Evolutionary conservation across 2,329 filamentous ascomycete genomes (phyloP).

Genomic region (Colletotrichum plurivorum): DNA sequence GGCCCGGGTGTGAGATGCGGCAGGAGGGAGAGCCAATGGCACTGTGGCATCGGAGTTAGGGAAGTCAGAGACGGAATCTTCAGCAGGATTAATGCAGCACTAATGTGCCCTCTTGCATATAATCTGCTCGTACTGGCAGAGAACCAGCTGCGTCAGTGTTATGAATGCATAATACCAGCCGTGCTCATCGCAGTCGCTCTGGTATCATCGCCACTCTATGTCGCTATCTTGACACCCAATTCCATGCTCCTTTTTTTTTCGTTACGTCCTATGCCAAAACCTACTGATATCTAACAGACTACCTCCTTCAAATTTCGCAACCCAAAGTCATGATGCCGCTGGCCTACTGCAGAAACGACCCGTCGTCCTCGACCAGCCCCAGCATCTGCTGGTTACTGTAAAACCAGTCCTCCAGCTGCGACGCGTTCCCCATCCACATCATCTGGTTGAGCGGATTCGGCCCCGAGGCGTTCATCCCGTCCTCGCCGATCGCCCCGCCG

Average conservation of each 20-base stretch:
- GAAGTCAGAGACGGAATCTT: neutral
- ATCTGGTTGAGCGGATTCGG: slow-evolving; percentile 44
- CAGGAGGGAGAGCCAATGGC: slow-evolving; percentile 17
- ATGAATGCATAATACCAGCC: neutral
- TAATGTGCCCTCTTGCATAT: neutral
- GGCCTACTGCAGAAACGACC: slow-evolving; percentile 9
- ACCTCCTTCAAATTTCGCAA: no score
- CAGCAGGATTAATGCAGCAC: neutral
- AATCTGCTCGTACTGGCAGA: no score
- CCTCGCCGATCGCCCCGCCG: slow-evolving; percentile 2
- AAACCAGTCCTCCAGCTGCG: slow-evolving; percentile 55
- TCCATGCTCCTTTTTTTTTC: no score
- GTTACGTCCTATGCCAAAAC: no score
- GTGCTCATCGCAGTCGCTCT: no score
- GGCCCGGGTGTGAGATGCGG: slow-evolving; percentile 18
- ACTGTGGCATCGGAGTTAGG: slow-evolving; percentile 13
- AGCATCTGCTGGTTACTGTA: slow-evolving; percentile 56
- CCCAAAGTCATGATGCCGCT: neutral
- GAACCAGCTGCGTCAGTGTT: neutral
- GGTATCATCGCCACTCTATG: no score
- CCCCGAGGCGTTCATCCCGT: slow-evolving; percentile 17
- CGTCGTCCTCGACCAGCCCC: slow-evolving; percentile 49
- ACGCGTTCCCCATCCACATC: slow-evolving; percentile 55
- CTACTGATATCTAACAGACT: no score
- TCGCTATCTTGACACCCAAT: no score